phyloP scores from a whole-genome alignment of 2,329 filamentous ascomycete species.

The Monosporascus sp. region DNA sequence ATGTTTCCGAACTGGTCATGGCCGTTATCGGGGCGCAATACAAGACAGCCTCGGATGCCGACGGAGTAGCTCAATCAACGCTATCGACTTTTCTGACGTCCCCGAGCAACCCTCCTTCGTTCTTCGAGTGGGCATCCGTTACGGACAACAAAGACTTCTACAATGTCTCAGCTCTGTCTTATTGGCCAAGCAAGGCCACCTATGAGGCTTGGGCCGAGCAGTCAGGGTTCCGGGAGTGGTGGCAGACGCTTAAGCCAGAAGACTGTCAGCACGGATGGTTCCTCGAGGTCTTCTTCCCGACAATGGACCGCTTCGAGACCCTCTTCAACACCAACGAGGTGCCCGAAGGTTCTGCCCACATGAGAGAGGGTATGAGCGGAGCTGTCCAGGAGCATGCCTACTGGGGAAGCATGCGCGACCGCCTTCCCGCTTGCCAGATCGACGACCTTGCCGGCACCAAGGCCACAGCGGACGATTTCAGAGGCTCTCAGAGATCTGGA shows the following conservation, averaged over 20 bases:
- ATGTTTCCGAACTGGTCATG: conserved; percentile 1
- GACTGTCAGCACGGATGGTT: conserved; percentile 32
- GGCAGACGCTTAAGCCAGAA: conserved; percentile 25
- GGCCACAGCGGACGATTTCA: too few species aligned
- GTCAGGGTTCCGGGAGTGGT: conserved; percentile 34
- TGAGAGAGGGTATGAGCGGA: conserved; percentile 32
- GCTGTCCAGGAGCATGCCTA: conserved; percentile 38
- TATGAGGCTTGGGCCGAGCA: conserved; percentile 27
- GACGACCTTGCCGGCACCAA: conserved; percentile 27
- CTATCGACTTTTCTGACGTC: background rate
- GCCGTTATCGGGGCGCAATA: conserved; percentile 1
- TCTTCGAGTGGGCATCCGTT: conserved; percentile 29
- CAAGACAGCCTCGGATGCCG: background rate
- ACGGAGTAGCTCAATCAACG: background rate
- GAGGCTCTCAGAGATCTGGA: too few species aligned
- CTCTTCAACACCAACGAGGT: conserved; percentile 32
- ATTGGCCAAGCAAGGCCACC: conserved; percentile 28
- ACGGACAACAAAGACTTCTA: conserved; percentile 25
- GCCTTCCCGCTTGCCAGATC: conserved; percentile 33
- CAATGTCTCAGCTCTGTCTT: conserved; percentile 32
- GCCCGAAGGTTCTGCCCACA: conserved; percentile 35
- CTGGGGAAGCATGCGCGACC: conserved; percentile 42
- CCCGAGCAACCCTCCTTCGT: conserved; percentile 1
- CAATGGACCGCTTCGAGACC: conserved; percentile 38
- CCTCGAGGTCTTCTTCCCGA: conserved; percentile 35